These are phyloP conservation scores for Luzula sylvatica DNA, from an alignment of 176 grass and related monocot species.

Conservation along the genomic window DNA sequence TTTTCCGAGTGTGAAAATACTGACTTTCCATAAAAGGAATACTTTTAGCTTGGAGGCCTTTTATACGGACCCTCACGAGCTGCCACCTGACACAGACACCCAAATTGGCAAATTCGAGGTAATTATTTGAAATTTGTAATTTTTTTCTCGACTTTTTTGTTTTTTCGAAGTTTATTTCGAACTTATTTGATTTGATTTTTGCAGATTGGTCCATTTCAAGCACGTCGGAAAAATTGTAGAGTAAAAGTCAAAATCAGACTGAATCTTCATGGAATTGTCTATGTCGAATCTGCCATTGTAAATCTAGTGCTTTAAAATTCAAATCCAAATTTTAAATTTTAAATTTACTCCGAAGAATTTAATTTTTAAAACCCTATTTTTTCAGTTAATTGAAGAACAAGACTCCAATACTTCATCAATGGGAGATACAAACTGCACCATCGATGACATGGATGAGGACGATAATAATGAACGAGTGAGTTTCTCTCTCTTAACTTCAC, in stretches of 20 bases:
- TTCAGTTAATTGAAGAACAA: constrained; percentile 20
- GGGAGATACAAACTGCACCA: constrained; percentile 4
- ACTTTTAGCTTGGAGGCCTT: constrained; percentile 73
- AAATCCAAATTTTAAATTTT: not conserved
- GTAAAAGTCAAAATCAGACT: constrained; percentile 77
- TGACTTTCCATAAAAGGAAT: constrained; percentile 37
- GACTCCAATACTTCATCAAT: constrained; percentile 5
- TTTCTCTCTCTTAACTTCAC: constrained; percentile 1
- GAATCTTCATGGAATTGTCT: constrained; percentile 92
- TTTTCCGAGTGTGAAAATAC: constrained; percentile 80
- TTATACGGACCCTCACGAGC: constrained; percentile 65
- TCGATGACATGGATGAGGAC: constrained; percentile 21
- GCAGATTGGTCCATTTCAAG: constrained; percentile 87
- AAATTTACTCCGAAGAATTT: not conserved
- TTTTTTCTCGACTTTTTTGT: no score
- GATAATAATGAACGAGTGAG: constrained; percentile 20
- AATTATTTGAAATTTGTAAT: not conserved
- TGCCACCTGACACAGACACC: constrained; percentile 48
- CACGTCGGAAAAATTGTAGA: constrained; percentile 44
- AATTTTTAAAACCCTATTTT: not conserved
- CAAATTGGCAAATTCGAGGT: constrained; percentile 80
- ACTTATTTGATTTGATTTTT: constrained; percentile 14
- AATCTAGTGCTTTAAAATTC: constrained; percentile 17
- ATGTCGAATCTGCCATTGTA: constrained; percentile 73
- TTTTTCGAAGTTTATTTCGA: not conserved